These are phyloP conservation scores for Pterocarpus macrocarpus DNA, from an alignment of 306 rosid genomes.

Conservation along the genomic window DNA sequence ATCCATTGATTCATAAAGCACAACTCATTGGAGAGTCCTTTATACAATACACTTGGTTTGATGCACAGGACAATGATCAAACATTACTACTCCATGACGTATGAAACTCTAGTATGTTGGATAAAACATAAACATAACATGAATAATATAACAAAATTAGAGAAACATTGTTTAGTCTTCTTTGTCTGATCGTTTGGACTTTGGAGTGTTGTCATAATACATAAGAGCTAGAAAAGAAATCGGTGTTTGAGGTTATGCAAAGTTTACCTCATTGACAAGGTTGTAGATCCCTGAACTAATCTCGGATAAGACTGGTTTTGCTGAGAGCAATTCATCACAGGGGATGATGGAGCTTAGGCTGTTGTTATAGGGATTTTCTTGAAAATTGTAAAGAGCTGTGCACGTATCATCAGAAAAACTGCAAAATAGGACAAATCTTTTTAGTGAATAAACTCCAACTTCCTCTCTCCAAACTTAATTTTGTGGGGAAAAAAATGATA, in stretches of 20 bases:
- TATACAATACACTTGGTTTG: not conserved
- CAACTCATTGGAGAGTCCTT: not conserved
- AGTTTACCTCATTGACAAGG: constrained; percentile 63
- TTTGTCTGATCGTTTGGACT: not conserved
- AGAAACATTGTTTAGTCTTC: not conserved
- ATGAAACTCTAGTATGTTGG: not conserved
- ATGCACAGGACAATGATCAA: too few relatives aligned
- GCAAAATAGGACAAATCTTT: constrained; percentile 23
- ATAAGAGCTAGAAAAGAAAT: not conserved
- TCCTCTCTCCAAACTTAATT: not conserved
- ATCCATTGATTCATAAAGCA: constrained; percentile 10
- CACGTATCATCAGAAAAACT: constrained; percentile 75
- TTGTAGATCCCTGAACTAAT: constrained; percentile 59
- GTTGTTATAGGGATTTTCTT: constrained; percentile 67
- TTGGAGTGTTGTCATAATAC: not conserved
- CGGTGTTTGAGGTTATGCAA: constrained; percentile 26
- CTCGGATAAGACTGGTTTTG: constrained; percentile 55
- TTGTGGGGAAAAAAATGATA: not conserved
- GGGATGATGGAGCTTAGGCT: constrained; percentile 75
- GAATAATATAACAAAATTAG: not conserved
- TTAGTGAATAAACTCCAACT: not conserved
- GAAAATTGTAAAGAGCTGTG: constrained; percentile 66
- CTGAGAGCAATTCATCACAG: constrained; percentile 67
- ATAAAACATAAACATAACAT: not conserved
- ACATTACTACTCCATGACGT: constrained; percentile 6